A percentile compares a stretch with the other conserved stretches of the same genome.
Evolutionary conservation across 2,329 filamentous ascomycete species (phyloP).

Genomic region (Aureobasidium subglaciale): DNA sequence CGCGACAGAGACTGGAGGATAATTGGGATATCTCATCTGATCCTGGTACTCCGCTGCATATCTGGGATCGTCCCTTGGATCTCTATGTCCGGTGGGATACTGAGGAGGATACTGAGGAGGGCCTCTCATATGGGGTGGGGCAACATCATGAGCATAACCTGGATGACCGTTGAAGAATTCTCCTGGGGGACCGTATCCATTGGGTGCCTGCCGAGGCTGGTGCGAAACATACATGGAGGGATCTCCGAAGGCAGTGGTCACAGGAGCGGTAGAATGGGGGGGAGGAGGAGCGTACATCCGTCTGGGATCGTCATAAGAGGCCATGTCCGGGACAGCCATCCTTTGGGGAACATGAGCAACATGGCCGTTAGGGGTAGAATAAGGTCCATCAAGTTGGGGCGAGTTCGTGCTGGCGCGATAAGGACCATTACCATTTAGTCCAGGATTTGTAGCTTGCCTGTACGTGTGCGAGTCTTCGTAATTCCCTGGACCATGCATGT

Average conservation of each 20-base stretch:
- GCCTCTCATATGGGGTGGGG: slow-evolving; percentile 2
- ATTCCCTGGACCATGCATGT: slow-evolving; percentile 37
- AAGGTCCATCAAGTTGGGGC: slow-evolving; percentile 27
- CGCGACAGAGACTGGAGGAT: slow-evolving; percentile 5
- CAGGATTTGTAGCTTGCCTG: slow-evolving; percentile 33
- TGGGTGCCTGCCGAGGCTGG: neutral
- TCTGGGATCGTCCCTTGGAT: slow-evolving; percentile 21
- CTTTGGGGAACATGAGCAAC: neutral
- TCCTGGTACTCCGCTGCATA: slow-evolving; percentile 22
- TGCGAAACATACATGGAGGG: slow-evolving; percentile 11
- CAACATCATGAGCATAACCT: slow-evolving; percentile 3
- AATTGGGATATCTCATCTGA: slow-evolving; percentile 21
- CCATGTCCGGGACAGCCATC: slow-evolving; percentile 14
- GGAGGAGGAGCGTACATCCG: slow-evolving; percentile 4
- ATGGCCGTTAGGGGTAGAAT: slow-evolving; percentile 6
- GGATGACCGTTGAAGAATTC: slow-evolving; percentile 5
- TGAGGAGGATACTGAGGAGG: slow-evolving; percentile 17
- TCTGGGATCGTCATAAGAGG: slow-evolving; percentile 9
- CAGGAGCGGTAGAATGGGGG: slow-evolving; percentile 7
- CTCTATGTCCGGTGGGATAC: slow-evolving; percentile 10
- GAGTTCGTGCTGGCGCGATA: slow-evolving; percentile 20
- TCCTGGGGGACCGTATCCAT: slow-evolving; percentile 1
- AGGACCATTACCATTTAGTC: slow-evolving; percentile 2
- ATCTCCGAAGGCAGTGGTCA: slow-evolving; percentile 9
- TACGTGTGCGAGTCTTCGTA: slow-evolving; percentile 38